These are phyloP conservation scores for Avena eriantha DNA, from an alignment of 176 grass and related monocot genomes.

Conservation along the genomic window DNA sequence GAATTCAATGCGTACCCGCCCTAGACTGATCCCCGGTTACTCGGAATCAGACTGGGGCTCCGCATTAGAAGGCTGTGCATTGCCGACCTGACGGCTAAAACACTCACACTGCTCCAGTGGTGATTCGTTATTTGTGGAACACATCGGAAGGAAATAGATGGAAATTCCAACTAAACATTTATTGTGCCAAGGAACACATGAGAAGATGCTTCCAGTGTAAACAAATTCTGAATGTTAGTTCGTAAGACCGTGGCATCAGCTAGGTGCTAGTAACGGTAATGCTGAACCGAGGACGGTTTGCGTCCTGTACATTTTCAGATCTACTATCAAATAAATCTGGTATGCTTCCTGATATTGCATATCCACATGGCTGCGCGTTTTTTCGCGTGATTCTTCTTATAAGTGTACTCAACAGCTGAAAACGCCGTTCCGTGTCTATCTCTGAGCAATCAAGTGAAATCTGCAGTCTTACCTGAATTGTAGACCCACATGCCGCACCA, in stretches of 20 bases:
- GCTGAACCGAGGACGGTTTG: background rate
- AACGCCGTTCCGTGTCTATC: background rate
- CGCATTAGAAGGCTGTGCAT: background rate
- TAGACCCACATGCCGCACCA: background rate
- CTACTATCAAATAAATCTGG: background rate
- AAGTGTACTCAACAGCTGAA: background rate
- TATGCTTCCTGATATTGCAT: background rate
- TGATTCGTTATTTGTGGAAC: background rate
- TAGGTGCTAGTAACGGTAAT: background rate
- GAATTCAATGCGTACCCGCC: background rate
- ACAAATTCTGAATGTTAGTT: background rate
- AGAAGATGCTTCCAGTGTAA: background rate
- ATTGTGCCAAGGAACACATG: too few relatives aligned
- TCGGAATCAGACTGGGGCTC: background rate
- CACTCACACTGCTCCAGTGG: background rate
- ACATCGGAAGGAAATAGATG: background rate
- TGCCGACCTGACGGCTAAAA: background rate
- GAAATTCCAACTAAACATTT: background rate
- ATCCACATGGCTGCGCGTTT: background rate
- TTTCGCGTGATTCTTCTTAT: background rate
- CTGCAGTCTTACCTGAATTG: background rate
- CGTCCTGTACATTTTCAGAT: background rate
- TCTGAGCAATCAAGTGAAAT: background rate
- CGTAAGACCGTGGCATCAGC: background rate
- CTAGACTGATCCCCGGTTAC: background rate